Percentiles rank a stretch among this genome's conserved stretches.
Evolutionary conservation across 1,284 basidiomycete genomes (phyloP).

Genomic region (Cutaneotrichosporon sp.): DNA sequence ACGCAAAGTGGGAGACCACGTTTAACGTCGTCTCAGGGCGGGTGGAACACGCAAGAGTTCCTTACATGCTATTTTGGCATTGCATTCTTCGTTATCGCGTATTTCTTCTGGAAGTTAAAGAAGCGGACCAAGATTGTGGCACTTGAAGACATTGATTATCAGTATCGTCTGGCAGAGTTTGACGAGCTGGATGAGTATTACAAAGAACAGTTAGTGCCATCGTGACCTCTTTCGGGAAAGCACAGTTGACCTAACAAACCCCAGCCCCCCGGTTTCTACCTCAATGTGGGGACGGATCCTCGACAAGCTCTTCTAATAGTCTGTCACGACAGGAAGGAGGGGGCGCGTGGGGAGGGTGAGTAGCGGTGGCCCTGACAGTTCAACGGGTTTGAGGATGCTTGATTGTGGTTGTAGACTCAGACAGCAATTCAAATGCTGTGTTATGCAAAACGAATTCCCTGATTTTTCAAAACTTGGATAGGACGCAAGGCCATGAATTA

Average conservation of each 20-base stretch:
- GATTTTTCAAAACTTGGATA: no score
- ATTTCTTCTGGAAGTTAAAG: conserved; percentile 9
- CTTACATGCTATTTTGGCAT: conserved; percentile 21
- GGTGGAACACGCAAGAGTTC: conserved; percentile 16
- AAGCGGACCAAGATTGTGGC: conserved; percentile 7
- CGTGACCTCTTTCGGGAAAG: neutral
- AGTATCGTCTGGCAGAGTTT: neutral
- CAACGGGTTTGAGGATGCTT: no score
- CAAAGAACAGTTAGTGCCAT: conserved; percentile 1
- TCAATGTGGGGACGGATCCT: neutral
- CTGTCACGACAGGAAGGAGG: neutral
- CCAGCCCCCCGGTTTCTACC: neutral
- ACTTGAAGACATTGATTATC: conserved; percentile 6
- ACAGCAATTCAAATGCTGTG: no score
- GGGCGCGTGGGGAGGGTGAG: no score
- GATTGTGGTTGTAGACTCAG: no score
- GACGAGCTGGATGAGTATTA: neutral
- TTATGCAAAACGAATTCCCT: no score
- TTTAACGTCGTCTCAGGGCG: conserved; percentile 14
- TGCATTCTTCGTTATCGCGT: neutral
- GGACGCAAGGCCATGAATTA: no score
- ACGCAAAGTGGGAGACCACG: neutral
- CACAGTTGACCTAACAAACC: neutral
- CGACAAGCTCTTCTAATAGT: conserved; percentile 3
- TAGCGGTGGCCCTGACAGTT: no score